These are phyloP conservation scores for Mortierella sp. DNA, from an alignment of 371 early-diverging fungal genomes.

Conservation along the genomic window DNA sequence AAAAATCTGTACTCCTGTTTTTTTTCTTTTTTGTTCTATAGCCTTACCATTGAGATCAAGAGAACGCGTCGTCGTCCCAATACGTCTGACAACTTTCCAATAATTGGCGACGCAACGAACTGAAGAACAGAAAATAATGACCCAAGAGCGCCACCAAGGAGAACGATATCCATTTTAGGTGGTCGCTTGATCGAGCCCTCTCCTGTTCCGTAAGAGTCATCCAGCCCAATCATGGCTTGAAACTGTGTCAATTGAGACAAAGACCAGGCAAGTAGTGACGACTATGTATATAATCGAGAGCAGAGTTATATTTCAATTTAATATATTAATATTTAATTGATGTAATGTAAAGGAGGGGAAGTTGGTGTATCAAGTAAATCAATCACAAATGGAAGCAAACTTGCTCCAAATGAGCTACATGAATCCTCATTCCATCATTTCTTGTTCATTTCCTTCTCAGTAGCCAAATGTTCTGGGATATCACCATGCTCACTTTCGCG, in stretches of 20 bases:
- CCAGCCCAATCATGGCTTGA: slow-evolving; percentile 50
- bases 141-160: slow-evolving; percentile 95
- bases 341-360: background rate
- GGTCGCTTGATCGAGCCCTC: slow-evolving; percentile 20
- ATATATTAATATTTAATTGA: background rate
- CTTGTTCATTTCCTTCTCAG: too few species aligned
- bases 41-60: slow-evolving; percentile 84
- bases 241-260: slow-evolving; percentile 55
- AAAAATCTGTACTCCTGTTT: background rate
- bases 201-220: slow-evolving; percentile 16
- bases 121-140: slow-evolving; percentile 96
- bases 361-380: background rate
- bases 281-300: slow-evolving; percentile 19
- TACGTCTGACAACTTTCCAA: slow-evolving; percentile 86
- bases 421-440: too few species aligned
- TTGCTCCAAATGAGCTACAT: too few species aligned
- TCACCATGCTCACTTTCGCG: slow-evolving; percentile 63
- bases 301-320: background rate
- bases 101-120: slow-evolving; percentile 87
- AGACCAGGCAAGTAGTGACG: slow-evolving; percentile 57
- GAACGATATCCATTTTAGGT: slow-evolving; percentile 85
- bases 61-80: slow-evolving; percentile 90
- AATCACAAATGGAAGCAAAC: too few species aligned
- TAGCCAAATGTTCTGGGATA: too few species aligned
- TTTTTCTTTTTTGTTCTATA: background rate